Base-by-base conservation (phyloP, 495 filamentous ascomycete genomes). In the Podospora pseudoanserina region DNA sequence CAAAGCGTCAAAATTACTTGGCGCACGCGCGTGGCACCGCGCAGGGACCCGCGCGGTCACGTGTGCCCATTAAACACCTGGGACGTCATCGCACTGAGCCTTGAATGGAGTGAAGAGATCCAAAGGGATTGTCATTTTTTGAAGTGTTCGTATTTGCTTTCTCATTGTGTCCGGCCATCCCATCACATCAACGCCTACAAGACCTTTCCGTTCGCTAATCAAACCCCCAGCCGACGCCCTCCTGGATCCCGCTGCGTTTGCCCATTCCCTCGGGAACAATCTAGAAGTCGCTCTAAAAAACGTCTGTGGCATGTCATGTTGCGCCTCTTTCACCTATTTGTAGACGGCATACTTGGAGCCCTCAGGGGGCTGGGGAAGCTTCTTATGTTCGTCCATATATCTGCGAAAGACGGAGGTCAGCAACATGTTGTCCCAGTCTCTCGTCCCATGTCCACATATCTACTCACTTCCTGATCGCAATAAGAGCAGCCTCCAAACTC, bases 311-410 rank as follows among this genome's bases (percentile, higher is more conserved):
- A 23, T 23, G 23, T 1, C 23, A 23, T 23, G 23, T 23, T 23
- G 23, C 23, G 23, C 23, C 23, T 23, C 23, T 23, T 23, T 23
- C 23, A 23, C 23, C 23, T 28, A 56, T 13, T 23, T 32, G 19
- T 78, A 78, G 3, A 76, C 75, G 19, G 72, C 65, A 75, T 90
- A 97, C 66, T 86, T 92, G 60, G 90, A 88, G 58, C 94, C 94
- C 80, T 99, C 95, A 3, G 92, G 84, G 64, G 96, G 95, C 77
- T 99, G 95, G 16, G 92, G 90, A 15, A 98, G 86, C 81, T 98
- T 98, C 86, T 97, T 97, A 80, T 97, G 87, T 73, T 90, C 87
- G n/a, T 94, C 94, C 95, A 99, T 99, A 73, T 91, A 96, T 78
- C 94, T 97, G 71, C 2, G 64, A 0, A 20, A 20, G 3, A 20